Base-by-base conservation (phyloP, 305 asterid genomes). In the Withania somnifera region DNA sequence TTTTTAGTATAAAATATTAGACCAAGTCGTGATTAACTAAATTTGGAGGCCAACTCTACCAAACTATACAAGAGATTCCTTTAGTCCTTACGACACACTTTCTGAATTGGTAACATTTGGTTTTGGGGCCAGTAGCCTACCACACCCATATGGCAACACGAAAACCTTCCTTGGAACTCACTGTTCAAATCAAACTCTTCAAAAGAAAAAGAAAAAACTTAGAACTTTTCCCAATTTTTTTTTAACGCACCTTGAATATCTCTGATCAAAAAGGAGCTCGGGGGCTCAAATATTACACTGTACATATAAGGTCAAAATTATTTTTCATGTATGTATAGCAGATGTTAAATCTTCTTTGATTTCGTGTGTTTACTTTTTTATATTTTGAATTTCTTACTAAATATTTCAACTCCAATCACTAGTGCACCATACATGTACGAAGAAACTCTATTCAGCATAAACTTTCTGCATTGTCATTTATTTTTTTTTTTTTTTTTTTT, bases 41-140 rank as follows among this genome's bases (percentile, higher is more conserved):
- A 87, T 91, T 91, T 91, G 98, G 97, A 92, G 84, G 95, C 94
- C 97, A 88, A 94, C 98, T 92, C 83, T 85, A 90, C 90, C 98
- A 87, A 94, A 83, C 90, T 76, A 68, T 51, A 68, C 85, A 79
- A 36, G 53, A 63, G 79, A 26, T 82, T 56, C 83, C 47, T 66
- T 77, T 51, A 50, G 8, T 61, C 47, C 47, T 67, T 19, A 78
- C 68, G 64, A 84, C 81, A 83, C 22, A 67, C n/a, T 34, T 26
- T 19, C 45, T 75, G 30, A 75, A 53, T 83, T 85, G 85, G 82
- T 84, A 84, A 58, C 85, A 87, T 81, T 87, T 87, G 84, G 91
- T 87, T 87, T 47, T 17, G 80, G 81, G 87, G 97, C 92, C 71
- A 94, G 97, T 94, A 82, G 92, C 98, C 97, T 90, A 91, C 86